phyloP scores from a whole-genome alignment of 768 basidiomycete genomes.

The Suillus variegatus region DNA sequence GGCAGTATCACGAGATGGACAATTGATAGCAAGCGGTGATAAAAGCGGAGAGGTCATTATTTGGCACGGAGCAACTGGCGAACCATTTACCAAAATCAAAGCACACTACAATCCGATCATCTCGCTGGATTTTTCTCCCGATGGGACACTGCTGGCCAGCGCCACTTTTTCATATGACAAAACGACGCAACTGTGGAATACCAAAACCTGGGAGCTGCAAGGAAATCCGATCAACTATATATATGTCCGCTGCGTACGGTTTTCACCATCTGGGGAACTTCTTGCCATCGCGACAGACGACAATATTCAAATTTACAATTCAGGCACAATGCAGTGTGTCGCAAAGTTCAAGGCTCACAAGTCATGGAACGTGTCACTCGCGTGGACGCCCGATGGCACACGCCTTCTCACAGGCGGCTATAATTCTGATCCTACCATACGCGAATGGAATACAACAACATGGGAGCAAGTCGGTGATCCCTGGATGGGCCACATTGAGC shows the following conservation, averaged over 20 bases:
- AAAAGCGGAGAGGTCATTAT: rapidly evolving
- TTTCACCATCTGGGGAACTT: background rate
- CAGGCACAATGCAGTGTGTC: background rate
- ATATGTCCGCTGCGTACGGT: background rate
- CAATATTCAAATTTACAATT: background rate
- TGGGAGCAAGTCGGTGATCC: background rate
- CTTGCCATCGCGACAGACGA: background rate
- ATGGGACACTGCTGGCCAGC: too few species aligned
- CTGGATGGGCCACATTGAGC: background rate
- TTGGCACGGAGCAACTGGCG: too few species aligned
- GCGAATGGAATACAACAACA: background rate
- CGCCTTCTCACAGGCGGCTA: background rate
- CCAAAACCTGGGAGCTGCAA: too few species aligned
- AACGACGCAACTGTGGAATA: too few species aligned
- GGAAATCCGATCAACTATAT: too few species aligned
- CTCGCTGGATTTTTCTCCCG: too few species aligned
- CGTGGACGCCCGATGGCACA: background rate
- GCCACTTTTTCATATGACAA: too few species aligned
- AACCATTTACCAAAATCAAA: too few species aligned
- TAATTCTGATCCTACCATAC: rapidly evolving
- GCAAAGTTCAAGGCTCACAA: background rate
- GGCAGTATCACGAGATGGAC: too few species aligned
- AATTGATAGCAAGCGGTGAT: too few species aligned
- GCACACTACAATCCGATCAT: too few species aligned
- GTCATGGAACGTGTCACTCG: background rate